phyloP scores from a whole-genome alignment of 73 alveolate genomes.

The Symbiodinium natans region DNA sequence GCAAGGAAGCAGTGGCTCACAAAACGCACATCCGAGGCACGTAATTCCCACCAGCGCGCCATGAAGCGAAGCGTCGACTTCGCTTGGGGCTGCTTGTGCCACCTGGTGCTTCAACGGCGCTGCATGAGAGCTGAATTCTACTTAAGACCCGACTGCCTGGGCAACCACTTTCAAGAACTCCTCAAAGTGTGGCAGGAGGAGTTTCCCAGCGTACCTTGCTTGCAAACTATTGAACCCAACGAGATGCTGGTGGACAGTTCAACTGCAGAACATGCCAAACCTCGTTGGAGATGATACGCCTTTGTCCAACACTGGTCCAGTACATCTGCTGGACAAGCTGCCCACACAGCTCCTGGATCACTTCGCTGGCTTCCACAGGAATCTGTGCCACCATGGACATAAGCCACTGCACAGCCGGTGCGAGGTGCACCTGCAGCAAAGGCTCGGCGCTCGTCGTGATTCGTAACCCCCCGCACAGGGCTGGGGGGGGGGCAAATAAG shows the following conservation, averaged over 20 bases:
- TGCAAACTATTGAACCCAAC: neutral
- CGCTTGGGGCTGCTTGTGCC: slow-evolving; percentile 64
- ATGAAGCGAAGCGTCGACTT: slow-evolving; percentile 63
- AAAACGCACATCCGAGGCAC: neutral
- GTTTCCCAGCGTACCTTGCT: slow-evolving; percentile 81
- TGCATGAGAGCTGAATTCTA: neutral
- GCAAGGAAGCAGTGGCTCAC: neutral
- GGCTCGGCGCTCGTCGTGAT: no score
- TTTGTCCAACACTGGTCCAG: neutral
- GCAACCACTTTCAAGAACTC: slow-evolving; percentile 61
- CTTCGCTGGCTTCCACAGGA: slow-evolving; percentile 75
- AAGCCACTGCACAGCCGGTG: slow-evolving; percentile 91
- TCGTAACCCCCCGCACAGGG: no score
- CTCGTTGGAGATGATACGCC: no score
- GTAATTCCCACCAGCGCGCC: slow-evolving; percentile 67
- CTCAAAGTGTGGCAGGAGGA: slow-evolving; percentile 53
- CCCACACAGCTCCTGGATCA: slow-evolving; percentile 79
- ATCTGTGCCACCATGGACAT: slow-evolving; percentile 71
- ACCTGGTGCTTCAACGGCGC: no score
- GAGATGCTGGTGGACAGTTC: neutral
- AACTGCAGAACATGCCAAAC: neutral
- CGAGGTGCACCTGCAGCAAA: slow-evolving; percentile 39
- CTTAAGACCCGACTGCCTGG: neutral
- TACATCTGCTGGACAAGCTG: neutral
- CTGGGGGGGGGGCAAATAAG: neutral